Evolutionary conservation across 2,329 filamentous ascomycete genomes (phyloP).

Genomic region (Monosporascus ibericus): DNA sequence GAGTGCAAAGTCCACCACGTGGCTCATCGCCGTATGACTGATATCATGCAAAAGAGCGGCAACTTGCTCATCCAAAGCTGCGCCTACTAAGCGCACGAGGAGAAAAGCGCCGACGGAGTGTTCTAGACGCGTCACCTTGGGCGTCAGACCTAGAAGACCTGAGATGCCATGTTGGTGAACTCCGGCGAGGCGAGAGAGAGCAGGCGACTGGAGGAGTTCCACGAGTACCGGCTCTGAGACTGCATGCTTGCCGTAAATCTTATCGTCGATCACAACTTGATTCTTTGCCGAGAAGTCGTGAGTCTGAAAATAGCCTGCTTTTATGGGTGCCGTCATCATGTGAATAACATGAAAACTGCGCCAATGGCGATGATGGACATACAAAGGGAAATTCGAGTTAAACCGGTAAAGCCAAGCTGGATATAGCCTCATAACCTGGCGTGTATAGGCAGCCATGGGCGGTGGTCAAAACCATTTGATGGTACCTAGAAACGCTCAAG

Average conservation of each 20-base stretch:
- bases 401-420: too few relatives aligned
- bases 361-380: too few relatives aligned
- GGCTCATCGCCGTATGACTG: slow-evolving; percentile 32
- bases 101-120: slow-evolving; percentile 34
- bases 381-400: too few relatives aligned
- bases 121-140: slow-evolving; percentile 30
- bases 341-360: background rate
- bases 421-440: too few relatives aligned
- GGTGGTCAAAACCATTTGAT: too few relatives aligned
- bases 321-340: slow-evolving; percentile 1
- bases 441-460: too few relatives aligned
- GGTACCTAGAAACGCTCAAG: too few relatives aligned
- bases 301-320: slow-evolving; percentile 15
- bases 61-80: slow-evolving; percentile 29
- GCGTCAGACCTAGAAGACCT: slow-evolving; percentile 27
- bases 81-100: slow-evolving; percentile 30
- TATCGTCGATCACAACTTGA: slow-evolving; percentile 24
- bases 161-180: slow-evolving; percentile 32
- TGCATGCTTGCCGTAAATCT: slow-evolving; percentile 27
- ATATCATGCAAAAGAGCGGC: slow-evolving; percentile 33
- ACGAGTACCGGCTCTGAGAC: slow-evolving; percentile 30
- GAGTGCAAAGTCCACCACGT: slow-evolving; percentile 33
- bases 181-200: slow-evolving; percentile 26
- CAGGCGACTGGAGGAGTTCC: slow-evolving; percentile 27
- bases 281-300: slow-evolving; percentile 9